A percentile compares a stretch with the other conserved stretches of the same genome.
phyloP scores from a whole-genome alignment of 2,329 filamentous ascomycete species.

The Aspergillus novofumigatus region DNA sequence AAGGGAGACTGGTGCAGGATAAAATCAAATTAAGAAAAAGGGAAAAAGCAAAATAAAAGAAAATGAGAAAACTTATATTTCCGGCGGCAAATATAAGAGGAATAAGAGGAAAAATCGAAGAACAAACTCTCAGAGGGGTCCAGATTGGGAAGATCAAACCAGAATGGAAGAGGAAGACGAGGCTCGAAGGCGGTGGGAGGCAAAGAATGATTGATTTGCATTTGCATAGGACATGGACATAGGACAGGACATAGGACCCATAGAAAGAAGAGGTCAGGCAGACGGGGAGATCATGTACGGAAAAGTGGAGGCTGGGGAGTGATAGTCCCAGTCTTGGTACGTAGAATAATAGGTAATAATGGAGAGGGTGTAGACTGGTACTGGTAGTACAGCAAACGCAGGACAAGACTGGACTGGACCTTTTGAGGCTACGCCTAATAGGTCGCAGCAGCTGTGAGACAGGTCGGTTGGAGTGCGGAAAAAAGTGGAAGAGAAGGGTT shows the following conservation, averaged over 20 bases:
- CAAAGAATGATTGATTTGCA: slow-evolving; percentile 1
- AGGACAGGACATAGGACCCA: slow-evolving; percentile 2
- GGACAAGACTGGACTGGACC: neutral
- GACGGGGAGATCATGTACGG: slow-evolving; percentile 20
- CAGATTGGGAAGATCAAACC: slow-evolving; percentile 3
- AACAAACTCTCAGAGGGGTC: neutral
- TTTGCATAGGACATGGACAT: neutral
- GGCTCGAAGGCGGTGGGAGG: slow-evolving; percentile 21
- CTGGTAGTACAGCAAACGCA: slow-evolving; percentile 16
- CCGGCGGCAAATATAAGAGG: slow-evolving; percentile 1
- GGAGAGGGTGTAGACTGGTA: neutral
- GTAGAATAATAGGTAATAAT: no score
- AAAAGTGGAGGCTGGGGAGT: slow-evolving; percentile 24
- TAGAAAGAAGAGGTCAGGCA: slow-evolving; percentile 24
- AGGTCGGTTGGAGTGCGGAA: slow-evolving; percentile 7
- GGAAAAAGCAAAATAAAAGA: neutral
- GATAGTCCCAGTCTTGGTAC: neutral
- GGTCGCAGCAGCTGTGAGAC: slow-evolving; percentile 11
- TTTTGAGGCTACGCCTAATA: slow-evolving; percentile 12
- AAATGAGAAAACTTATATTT: neutral
- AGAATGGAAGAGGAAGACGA: slow-evolving; percentile 17
- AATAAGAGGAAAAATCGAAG: neutral
- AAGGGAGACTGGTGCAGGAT: slow-evolving; percentile 18
- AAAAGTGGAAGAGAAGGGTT: slow-evolving; percentile 4
- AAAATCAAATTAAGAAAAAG: neutral